Percentiles rank a stretch among this genome's conserved stretches.
Evolutionary conservation across 2,329 filamentous ascomycete genomes (phyloP).

Genomic region (Trichophyton schoenleinii): DNA sequence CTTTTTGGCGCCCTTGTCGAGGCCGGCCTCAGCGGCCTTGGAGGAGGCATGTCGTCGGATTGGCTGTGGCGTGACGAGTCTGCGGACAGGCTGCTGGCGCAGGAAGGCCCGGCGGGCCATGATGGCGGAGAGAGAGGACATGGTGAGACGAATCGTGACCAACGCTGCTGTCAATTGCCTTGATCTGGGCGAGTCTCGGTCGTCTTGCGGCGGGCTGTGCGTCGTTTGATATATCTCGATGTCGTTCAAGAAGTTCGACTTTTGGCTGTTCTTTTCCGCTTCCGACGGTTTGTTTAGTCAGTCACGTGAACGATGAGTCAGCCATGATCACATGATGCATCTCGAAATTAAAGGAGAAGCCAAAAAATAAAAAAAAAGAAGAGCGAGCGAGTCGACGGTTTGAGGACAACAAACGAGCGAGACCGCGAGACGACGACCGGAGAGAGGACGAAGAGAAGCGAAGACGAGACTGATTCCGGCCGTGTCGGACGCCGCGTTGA

Average conservation of each 20-base stretch:
- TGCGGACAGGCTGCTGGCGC: conserved; percentile 32
- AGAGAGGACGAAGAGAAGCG: background rate
- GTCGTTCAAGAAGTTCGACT: background rate
- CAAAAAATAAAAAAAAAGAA: background rate
- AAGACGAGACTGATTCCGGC: no score
- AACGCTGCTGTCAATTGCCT: background rate
- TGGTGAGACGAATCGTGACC: conserved; percentile 12
- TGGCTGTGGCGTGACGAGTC: conserved; percentile 26
- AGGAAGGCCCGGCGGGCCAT: conserved; percentile 31
- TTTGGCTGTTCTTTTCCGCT: background rate
- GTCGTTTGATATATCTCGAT: no score
- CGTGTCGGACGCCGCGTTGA: no score
- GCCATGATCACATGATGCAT: background rate
- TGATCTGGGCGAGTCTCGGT: background rate
- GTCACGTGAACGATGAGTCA: background rate
- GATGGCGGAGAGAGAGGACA: conserved; percentile 33
- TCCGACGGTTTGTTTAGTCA: background rate
- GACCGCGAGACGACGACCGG: background rate
- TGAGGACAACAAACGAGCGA: no score
- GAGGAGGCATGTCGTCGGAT: conserved; percentile 29
- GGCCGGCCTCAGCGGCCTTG: conserved; percentile 37
- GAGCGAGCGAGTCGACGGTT: no score
- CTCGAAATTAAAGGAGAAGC: background rate
- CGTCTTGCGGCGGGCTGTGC: no score
- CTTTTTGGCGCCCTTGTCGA: conserved; percentile 53